These are phyloP conservation scores for Aspergillus tanneri DNA, from an alignment of 2,329 filamentous ascomycete species.

Conservation along the genomic window DNA sequence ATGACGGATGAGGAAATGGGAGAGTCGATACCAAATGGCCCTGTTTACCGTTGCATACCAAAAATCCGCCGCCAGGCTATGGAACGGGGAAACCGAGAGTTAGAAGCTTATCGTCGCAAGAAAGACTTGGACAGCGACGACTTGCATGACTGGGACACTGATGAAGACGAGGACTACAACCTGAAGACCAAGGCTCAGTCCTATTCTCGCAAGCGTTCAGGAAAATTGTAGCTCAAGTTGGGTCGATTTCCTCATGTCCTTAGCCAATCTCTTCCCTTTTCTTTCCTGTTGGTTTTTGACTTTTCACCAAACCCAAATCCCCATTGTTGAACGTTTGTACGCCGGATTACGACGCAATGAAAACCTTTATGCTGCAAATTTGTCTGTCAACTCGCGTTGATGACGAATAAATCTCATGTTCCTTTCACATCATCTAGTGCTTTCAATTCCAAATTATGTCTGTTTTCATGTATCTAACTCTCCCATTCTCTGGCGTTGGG, in stretches of 20 bases:
- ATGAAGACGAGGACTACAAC: neutral
- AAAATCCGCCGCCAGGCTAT: neutral
- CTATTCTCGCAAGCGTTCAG: conserved; percentile 3
- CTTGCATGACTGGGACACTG: neutral
- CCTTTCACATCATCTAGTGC: neutral
- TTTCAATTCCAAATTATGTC: neutral
- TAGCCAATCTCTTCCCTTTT: neutral
- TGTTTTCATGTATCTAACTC: neutral
- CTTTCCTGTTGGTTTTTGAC: neutral
- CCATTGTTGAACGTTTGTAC: no score
- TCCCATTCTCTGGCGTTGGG: neutral
- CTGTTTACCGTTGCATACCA: neutral
- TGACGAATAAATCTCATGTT: neutral
- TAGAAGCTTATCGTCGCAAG: neutral
- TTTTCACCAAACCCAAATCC: neutral
- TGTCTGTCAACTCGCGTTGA: no score
- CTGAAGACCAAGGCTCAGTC: conserved; percentile 3
- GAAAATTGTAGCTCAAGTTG: no score
- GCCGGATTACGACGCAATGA: no score
- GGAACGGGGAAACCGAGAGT: neutral
- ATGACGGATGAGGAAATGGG: neutral
- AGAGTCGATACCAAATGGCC: neutral
- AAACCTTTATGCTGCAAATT: no score
- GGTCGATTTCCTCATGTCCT: neutral
- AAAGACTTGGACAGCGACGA: neutral